Evolutionary conservation across 306 rosid species (phyloP), one percentile per base, ranked within the genome.

Genomic region (Dalbergia oliveri): DNA sequence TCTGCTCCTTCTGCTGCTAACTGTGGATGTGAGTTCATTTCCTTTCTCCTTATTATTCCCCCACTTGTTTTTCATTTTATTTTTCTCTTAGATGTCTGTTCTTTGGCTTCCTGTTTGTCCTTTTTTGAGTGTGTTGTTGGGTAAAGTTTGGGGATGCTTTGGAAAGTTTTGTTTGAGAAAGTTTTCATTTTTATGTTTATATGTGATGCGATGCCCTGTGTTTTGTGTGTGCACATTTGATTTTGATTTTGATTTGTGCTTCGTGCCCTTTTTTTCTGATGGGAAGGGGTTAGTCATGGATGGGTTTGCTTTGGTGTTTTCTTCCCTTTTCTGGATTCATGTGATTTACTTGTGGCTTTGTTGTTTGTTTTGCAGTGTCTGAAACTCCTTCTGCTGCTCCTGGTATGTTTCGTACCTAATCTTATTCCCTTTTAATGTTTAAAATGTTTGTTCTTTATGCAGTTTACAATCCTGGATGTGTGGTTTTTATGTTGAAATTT

Each of bases 1-100:
- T 88, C 94, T 34, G 92, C 97, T 18, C 91, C 99, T 23, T 88
- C 97, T 23, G 87, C 83, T 68, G 4, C 97, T 45, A 90, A 89
- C 39, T 96, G 99, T 79, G 92, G 87, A 83, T 84, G 99, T 96
- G 4, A 74, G 94, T 80, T 0, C 1, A 4, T 37, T 57, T 10
- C 4, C 5, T 8, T 31, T 57, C 72, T 39, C 11, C 23, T 26
- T 26, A 26, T 13, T 54, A 23, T 23, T 43, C 45, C 21, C 21
- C 19, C 34, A 35, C 77, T 66, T 56, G 8, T 26, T 1, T 26
- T 26, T 26, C 35, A 9, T 73, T 18, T 26, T 43, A 9, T 73
- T 18, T 19, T 14, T 41, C 23, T 73, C 41, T 33, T 3, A 11
- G 8, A 14, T 56, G 53, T 12, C 53, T 47, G 0, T 18, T 13